A percentile compares a stretch with the other conserved stretches of the same genome.
Conservation (phyloP, 768 basidiomycete genomes). For the Leccinum olivaceopallidum region DNA sequence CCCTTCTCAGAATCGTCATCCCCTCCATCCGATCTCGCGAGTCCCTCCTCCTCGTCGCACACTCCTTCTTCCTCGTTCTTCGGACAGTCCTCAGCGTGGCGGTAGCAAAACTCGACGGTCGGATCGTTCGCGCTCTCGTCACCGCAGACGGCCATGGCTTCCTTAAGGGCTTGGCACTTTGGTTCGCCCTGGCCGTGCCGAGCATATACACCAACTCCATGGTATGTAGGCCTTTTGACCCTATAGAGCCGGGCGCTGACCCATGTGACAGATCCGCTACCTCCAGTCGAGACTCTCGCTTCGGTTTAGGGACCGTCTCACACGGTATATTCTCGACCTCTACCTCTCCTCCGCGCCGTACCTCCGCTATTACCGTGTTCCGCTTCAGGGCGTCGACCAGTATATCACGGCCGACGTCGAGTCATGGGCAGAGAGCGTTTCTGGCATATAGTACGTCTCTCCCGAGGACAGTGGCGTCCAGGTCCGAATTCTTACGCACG, state of each 20-base stretch:
- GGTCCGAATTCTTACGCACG: neutral
- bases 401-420: slow-evolving; percentile 93
- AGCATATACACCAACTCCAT: slow-evolving; percentile 96
- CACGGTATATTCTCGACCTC: slow-evolving; percentile 88
- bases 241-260: neutral
- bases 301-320: slow-evolving; percentile 80
- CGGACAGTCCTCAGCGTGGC: slow-evolving; percentile 86
- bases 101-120: slow-evolving; percentile 87
- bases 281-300: slow-evolving; percentile 86
- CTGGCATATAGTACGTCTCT: slow-evolving; percentile 81
- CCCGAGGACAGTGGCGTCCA: neutral
- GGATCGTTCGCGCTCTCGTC: slow-evolving; percentile 86
- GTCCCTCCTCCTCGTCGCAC: slow-evolving; percentile 66
- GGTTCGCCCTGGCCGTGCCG: slow-evolving; percentile 90
- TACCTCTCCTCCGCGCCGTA: slow-evolving; percentile 79
- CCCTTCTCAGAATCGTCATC: slow-evolving; percentile 71
- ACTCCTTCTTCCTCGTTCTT: slow-evolving; percentile 83
- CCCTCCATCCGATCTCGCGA: slow-evolving; percentile 69
- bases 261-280: slow-evolving; percentile 36
- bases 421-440: slow-evolving; percentile 82
- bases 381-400: slow-evolving; percentile 81
- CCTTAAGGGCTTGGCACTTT: slow-evolving; percentile 73
- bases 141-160: slow-evolving; percentile 87
- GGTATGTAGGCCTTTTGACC: slow-evolving; percentile 42
- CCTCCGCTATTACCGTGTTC: slow-evolving; percentile 66